Evolutionary conservation across 257 asterid genomes (phyloP).

Genomic region (Perilla frutescens): DNA sequence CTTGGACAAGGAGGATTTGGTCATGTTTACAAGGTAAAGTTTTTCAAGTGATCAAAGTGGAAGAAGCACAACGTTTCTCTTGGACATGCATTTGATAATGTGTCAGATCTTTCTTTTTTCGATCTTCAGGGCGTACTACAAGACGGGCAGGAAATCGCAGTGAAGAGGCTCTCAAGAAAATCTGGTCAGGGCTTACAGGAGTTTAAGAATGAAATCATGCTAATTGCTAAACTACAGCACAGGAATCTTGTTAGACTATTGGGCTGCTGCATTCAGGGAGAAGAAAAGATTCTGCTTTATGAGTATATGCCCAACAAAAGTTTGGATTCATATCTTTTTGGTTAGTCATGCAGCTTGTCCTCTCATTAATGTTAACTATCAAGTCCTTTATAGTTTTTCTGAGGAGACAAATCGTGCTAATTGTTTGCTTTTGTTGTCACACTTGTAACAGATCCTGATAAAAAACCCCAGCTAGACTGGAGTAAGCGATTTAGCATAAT

Average conservation of each 20-base stretch:
- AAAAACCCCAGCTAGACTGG: conserved; percentile 67
- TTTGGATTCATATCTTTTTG: conserved; percentile 72
- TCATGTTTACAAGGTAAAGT: conserved; percentile 70
- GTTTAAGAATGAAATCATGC: conserved; percentile 74
- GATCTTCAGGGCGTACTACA: conserved; percentile 64
- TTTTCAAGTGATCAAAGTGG: neutral
- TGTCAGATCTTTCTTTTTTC: conserved; percentile 5
- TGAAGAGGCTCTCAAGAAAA: conserved; percentile 78
- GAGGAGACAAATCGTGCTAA: neutral
- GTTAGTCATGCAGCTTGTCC: conserved; percentile 44
- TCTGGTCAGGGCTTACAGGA: conserved; percentile 86
- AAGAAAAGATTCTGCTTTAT: conserved; percentile 74
- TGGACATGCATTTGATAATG: conserved; percentile 5
- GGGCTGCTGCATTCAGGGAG: conserved; percentile 86
- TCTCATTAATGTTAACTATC: neutral
- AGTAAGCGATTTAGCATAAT: conserved; percentile 63
- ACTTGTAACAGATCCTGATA: conserved; percentile 56
- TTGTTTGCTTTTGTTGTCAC: neutral
- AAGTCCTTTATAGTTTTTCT: neutral
- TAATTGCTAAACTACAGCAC: conserved; percentile 83
- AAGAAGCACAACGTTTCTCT: neutral
- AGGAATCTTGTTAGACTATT: conserved; percentile 81
- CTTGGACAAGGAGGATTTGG: conserved; percentile 98
- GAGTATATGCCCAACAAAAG: conserved; percentile 96
- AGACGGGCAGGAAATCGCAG: conserved; percentile 72